These are phyloP conservation scores for Exserohilum turcica DNA, from an alignment of 2,329 filamentous ascomycete genomes.

Conservation along the genomic window DNA sequence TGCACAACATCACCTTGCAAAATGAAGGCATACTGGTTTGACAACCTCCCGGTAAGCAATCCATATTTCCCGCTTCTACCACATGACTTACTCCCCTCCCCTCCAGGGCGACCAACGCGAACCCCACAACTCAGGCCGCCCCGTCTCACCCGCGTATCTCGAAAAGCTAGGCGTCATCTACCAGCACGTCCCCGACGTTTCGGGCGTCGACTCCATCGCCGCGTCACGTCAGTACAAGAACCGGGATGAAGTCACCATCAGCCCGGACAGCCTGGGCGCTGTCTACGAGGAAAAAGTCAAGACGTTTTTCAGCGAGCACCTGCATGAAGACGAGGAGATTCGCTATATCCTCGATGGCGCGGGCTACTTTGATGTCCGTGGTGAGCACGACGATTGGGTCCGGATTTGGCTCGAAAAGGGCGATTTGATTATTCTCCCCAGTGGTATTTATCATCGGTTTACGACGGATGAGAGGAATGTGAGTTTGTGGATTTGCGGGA, in stretches of 20 bases:
- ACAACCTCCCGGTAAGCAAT: constrained; percentile 63
- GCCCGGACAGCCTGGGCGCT: constrained; percentile 81
- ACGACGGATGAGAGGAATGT: constrained; percentile 93
- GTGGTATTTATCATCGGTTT: constrained; percentile 96
- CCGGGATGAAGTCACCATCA: constrained; percentile 90
- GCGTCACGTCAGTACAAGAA: constrained; percentile 83
- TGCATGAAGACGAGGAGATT: constrained; percentile 99
- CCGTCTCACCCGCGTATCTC: constrained; percentile 69
- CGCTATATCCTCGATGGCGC: constrained; percentile 86
- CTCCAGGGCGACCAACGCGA: constrained; percentile 87
- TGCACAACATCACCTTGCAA: constrained; percentile 1
- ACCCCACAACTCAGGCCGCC: constrained; percentile 81
- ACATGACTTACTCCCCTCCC: constrained; percentile 21
- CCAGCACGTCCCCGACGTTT: constrained; percentile 67
- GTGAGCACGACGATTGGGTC: constrained; percentile 84
- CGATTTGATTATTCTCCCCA: constrained; percentile 90
- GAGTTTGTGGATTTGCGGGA: constrained; percentile 47
- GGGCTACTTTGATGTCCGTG: constrained; percentile 92
- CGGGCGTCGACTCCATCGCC: constrained; percentile 75
- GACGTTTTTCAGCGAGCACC: constrained; percentile 90
- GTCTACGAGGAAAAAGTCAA: constrained; percentile 93
- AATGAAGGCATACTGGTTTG: constrained; percentile 75
- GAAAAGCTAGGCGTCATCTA: constrained; percentile 79
- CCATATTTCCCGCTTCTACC: not conserved
- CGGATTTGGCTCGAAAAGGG: constrained; percentile 81